phyloP scores from a whole-genome alignment of 2,329 filamentous ascomycete species.

The Ceratocystis ficicola region DNA sequence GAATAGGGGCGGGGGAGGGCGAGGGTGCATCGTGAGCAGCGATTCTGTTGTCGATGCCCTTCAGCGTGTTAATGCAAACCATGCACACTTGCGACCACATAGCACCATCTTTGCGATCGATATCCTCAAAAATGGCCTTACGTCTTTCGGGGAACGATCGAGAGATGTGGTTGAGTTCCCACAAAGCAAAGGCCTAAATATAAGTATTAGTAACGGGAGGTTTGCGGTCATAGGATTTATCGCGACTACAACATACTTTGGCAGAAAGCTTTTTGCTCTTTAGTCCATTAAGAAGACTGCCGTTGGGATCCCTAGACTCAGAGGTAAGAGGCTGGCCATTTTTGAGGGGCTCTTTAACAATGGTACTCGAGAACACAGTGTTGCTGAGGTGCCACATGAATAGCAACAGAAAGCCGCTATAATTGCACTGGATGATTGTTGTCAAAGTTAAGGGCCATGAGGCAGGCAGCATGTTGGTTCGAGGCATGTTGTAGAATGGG shows the following conservation, averaged over 20 bases:
- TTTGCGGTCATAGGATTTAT: background rate
- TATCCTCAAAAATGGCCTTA: slow-evolving; percentile 72
- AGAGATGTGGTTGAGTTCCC: slow-evolving; percentile 76
- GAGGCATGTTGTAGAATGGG: slow-evolving; percentile 62
- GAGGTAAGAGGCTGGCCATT: slow-evolving; percentile 70
- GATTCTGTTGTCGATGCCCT: slow-evolving; percentile 55
- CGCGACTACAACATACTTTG: slow-evolving; percentile 38
- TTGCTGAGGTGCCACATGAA: slow-evolving; percentile 69
- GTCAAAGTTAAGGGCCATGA: slow-evolving; percentile 46
- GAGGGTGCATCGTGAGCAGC: slow-evolving; percentile 38
- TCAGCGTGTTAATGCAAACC: slow-evolving; percentile 57
- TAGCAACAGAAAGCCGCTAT: slow-evolving; percentile 54
- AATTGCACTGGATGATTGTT: slow-evolving; percentile 44
- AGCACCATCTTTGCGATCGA: slow-evolving; percentile 66
- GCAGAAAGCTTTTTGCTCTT: slow-evolving; percentile 71
- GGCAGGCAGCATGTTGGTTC: slow-evolving; percentile 50
- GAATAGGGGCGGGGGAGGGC: slow-evolving; percentile 26
- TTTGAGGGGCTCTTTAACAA: slow-evolving; percentile 71
- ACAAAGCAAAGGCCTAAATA: slow-evolving; percentile 67
- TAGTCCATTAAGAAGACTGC: slow-evolving; percentile 71
- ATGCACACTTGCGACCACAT: slow-evolving; percentile 70
- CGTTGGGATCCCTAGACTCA: slow-evolving; percentile 83
- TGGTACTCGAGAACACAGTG: slow-evolving; percentile 64
- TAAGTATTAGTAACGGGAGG: slow-evolving; percentile 23
- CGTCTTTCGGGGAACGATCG: slow-evolving; percentile 62